phyloP scores from a whole-genome alignment of 495 filamentous ascomycete genomes.

The Melanomma pulvis-pyrius region DNA sequence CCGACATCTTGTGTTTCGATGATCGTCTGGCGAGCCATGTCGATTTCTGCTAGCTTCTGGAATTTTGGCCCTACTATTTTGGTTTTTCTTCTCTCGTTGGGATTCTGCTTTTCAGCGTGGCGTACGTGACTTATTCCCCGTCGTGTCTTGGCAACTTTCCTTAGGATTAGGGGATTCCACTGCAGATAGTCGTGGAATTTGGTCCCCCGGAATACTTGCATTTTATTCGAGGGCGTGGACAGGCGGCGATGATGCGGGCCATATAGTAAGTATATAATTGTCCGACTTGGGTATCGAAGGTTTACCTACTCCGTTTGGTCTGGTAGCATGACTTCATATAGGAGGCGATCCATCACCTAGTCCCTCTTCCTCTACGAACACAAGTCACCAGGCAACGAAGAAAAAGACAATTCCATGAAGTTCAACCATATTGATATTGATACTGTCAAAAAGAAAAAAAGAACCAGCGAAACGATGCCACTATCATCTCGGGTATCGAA shows the following conservation, averaged over 20 bases:
- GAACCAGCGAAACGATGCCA: not conserved
- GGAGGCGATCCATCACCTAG: no score
- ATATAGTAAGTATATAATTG: no score
- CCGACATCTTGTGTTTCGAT: not conserved
- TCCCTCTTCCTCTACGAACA: no score
- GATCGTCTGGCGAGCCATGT: not conserved
- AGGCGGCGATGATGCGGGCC: no score
- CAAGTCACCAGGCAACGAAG: no score
- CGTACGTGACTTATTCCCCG: not conserved
- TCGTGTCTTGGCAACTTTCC: not conserved
- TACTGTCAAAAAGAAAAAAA: no score
- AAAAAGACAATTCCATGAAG: no score
- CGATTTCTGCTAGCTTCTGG: not conserved
- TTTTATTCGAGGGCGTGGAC: not conserved
- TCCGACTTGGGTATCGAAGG: no score
- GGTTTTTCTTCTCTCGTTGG: not conserved
- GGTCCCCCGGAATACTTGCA: not conserved
- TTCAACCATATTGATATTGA: not conserved
- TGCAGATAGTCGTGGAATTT: not conserved
- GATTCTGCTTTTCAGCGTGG: slow-evolving; percentile 3
- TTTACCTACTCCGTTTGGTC: no score
- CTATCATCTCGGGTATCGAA: not conserved
- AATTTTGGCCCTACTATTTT: not conserved
- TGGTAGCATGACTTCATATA: no score
- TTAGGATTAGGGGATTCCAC: not conserved